A percentile compares a stretch with the other conserved stretches of the same genome.
These are phyloP conservation scores for Pyrenophora teres DNA, from an alignment of 2,329 filamentous ascomycete genomes.

Conservation along the genomic window DNA sequence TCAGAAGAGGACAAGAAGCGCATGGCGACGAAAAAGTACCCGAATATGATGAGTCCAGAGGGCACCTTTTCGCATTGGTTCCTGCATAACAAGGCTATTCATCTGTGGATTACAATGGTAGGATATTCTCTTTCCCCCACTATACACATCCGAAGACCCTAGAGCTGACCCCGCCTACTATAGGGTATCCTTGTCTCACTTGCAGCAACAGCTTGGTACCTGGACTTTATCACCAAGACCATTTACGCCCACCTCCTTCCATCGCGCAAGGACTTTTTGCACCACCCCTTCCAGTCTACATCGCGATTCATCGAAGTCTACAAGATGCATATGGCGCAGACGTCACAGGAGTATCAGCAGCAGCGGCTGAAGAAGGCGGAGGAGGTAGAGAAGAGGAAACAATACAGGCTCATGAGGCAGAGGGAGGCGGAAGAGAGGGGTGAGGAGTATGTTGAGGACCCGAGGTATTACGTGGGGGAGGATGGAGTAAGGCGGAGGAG, in stretches of 20 bases:
- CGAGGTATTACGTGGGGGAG: slow-evolving; percentile 45
- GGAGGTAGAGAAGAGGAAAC: slow-evolving; percentile 83
- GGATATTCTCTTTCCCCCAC: slow-evolving; percentile 5
- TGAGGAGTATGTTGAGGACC: slow-evolving; percentile 44
- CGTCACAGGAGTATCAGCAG: slow-evolving; percentile 69
- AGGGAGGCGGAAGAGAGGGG: slow-evolving; percentile 41
- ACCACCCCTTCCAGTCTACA: slow-evolving; percentile 71
- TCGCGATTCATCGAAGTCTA: slow-evolving; percentile 72
- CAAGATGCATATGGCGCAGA: slow-evolving; percentile 74
- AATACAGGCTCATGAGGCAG: slow-evolving; percentile 70
- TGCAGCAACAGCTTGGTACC: slow-evolving; percentile 72
- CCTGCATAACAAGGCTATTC: slow-evolving; percentile 74
- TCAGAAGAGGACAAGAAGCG: slow-evolving; percentile 67
- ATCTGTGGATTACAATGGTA: slow-evolving; percentile 84
- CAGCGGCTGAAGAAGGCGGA: slow-evolving; percentile 75
- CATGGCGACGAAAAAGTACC: slow-evolving; percentile 76
- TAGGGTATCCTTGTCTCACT: slow-evolving; percentile 71
- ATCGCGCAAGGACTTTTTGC: slow-evolving; percentile 67
- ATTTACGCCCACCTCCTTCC: slow-evolving; percentile 82
- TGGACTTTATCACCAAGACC: slow-evolving; percentile 79
- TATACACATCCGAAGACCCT: not conserved
- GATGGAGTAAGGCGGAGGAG: slow-evolving; percentile 56
- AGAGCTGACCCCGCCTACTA: slow-evolving; percentile 4
- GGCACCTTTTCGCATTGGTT: slow-evolving; percentile 86
- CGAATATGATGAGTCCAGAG: slow-evolving; percentile 83